phyloP scores from a whole-genome alignment of 2,329 filamentous ascomycete genomes.

The Botryotinia calthae region DNA sequence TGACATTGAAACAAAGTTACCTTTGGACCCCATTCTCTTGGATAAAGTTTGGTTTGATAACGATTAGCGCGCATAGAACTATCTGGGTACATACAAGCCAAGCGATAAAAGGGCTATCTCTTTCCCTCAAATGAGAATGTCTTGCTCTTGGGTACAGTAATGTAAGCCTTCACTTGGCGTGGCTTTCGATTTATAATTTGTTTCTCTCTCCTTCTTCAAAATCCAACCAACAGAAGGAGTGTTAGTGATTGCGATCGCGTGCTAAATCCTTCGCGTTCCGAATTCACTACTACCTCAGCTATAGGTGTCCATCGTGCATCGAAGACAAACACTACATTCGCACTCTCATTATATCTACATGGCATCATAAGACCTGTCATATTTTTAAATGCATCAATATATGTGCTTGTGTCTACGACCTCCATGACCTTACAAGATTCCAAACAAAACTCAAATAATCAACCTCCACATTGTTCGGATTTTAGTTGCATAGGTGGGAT shows the following conservation, averaged over 20 bases:
- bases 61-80: neutral
- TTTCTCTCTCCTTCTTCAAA: neutral
- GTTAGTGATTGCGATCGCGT: conserved; percentile 1
- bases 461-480: neutral
- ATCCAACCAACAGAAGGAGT: neutral
- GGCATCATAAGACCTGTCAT: neutral
- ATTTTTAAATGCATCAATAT: conserved; percentile 9
- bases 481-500: neutral
- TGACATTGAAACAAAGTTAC: conserved; percentile 4
- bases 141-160: neutral
- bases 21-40: neutral
- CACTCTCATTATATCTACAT: neutral
- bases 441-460: conserved; percentile 9
- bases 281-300: neutral
- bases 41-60: conserved; percentile 7
- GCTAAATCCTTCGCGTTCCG: neutral
- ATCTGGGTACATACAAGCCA: conserved; percentile 1
- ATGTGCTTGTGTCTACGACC: conserved; percentile 8
- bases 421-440: conserved; percentile 18
- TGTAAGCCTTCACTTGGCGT: conserved; percentile 3
- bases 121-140: neutral
- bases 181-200: neutral
- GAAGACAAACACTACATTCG: neutral
- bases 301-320: neutral
- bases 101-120: neutral